Evolutionary conservation across 1,284 basidiomycete genomes (phyloP), one percentile per base, ranked within the genome.

Genomic region (Malassezia restricta): DNA sequence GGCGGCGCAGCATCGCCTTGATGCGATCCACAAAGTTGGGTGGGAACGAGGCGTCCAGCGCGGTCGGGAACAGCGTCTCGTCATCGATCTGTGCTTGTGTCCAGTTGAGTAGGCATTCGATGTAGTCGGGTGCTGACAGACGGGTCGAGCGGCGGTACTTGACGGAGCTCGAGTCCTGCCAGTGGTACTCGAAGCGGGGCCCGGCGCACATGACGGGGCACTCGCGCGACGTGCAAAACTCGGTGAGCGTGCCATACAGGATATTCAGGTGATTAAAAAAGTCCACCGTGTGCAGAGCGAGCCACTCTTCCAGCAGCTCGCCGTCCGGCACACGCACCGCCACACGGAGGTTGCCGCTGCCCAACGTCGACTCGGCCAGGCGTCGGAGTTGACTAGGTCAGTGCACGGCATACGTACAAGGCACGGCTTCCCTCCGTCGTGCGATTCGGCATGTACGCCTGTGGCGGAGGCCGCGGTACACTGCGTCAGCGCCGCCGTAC

Each of bases 161-260:
- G 12, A 47, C 47, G 41, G 63, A 64, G 43, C 57, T 59, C 47
- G 66, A 53, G 67, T 96, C 94, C 75, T 98, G 92, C 92, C 94
- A 99, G 29, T 95, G 83, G 75, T 96, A 99, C 75, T 99, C 94
- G 74, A 65, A 91, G 84, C 92, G 82, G 62, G 91, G 88, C 8
- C 94, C 94, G 6, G 94, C 92, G 69, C 90, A 94, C 94, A 99
- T 99, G 62, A 95, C 85, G 6, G 90, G 89, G 73, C 94, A 99
- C 85, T 72, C 65, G 39, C 62, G 47, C 15, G 64, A 50, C 8
- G 67, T 67, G 59, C 68, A 73, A 49, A 49, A 41, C 44, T 73
- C 70, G 37, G 70, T 69, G 37, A 73, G 63, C 35, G 68, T 71
- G 8, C 70, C 70, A 49, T 73, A 73, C 35, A 73, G 62, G 61